Base-by-base conservation (phyloP, 2,329 filamentous ascomycete genomes). In the Blastomyces parvus region DNA sequence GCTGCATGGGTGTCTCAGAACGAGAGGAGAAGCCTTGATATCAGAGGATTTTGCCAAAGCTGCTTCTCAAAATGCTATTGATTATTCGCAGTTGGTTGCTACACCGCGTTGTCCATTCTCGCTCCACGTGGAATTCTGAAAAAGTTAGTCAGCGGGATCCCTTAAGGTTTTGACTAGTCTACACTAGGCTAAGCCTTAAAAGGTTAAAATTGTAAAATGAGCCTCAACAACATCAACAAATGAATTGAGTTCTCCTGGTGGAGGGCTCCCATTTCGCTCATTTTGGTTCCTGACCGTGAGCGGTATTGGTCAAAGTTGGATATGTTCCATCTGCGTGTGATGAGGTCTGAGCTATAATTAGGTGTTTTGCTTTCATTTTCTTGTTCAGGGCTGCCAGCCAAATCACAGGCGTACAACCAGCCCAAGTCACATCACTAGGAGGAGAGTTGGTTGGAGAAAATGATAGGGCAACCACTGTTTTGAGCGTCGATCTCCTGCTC, bases 101-200 rank as follows among this genome's bases (percentile, higher is more conserved):
- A n/a, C n/a, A n/a, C n/a, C n/a, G n/a, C n/a, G n/a, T n/a, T n/a
- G n/a, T n/a, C n/a, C n/a, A n/a, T n/a, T n/a, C n/a, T n/a, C n/a
- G 27, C 27, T 30, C 27, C 27, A 25, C 22, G 46, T 8, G n/a
- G 13, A 17, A 52, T 50, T 17, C 22, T 5, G 2, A 19, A 22
- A 22, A 8, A 7, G 13, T 59, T 59, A 44, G 56, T 59, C 56
- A 59, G 56, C 56, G 30, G 30, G 4, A 59, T 6, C 3, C 7
- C n/a, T 48, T 59, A 50, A 36, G 33, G 25, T 59, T 59, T 42
- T 1, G 6, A 19, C 58, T 59, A 59, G 58, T 22, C 58, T 48
- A 8, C 2, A 46, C 25, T 19, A 4, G 42, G 42, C 40, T 59
- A 59, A n/a, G 42, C 25, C 25, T 30, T 2, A 22, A 59, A 48